phyloP scores from a whole-genome alignment of 2,329 filamentous ascomycete genomes.

The Tolypocladium pustulatum region DNA sequence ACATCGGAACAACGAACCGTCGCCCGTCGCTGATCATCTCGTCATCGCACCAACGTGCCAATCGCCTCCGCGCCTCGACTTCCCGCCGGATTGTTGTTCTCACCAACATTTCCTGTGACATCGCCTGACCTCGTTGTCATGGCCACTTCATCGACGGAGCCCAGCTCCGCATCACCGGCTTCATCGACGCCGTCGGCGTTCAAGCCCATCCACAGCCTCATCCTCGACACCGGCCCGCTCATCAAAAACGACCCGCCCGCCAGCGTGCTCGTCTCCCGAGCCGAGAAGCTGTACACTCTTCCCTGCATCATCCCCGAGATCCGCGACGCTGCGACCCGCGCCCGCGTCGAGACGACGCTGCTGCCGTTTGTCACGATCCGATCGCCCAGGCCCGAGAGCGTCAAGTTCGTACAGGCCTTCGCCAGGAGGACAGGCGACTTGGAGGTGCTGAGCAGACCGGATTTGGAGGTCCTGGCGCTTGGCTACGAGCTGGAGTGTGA shows the following conservation, averaged over 20 bases:
- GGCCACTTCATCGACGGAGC: conserved; percentile 1
- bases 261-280: conserved; percentile 68
- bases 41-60: background rate
- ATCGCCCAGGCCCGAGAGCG: conserved; percentile 62
- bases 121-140: background rate
- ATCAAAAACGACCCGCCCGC: conserved; percentile 87
- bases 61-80: background rate
- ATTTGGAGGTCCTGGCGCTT: conserved; percentile 81
- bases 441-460: conserved; percentile 75
- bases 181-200: conserved; percentile 4
- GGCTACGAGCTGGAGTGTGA: conserved; percentile 94
- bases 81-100: background rate
- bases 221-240: conserved; percentile 85
- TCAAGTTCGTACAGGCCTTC: conserved; percentile 75
- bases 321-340: conserved; percentile 69
- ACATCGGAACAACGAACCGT: background rate
- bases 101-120: background rate
- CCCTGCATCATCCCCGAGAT: conserved; percentile 84
- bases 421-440: conserved; percentile 83
- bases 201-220: conserved; percentile 71
- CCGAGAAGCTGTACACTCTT: conserved; percentile 70
- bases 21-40: background rate
- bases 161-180: conserved; percentile 4
- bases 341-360: conserved; percentile 73
- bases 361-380: conserved; percentile 75